Base-by-base conservation (phyloP, 1,284 basidiomycete genomes). In the Marasmius tenuissimus region DNA sequence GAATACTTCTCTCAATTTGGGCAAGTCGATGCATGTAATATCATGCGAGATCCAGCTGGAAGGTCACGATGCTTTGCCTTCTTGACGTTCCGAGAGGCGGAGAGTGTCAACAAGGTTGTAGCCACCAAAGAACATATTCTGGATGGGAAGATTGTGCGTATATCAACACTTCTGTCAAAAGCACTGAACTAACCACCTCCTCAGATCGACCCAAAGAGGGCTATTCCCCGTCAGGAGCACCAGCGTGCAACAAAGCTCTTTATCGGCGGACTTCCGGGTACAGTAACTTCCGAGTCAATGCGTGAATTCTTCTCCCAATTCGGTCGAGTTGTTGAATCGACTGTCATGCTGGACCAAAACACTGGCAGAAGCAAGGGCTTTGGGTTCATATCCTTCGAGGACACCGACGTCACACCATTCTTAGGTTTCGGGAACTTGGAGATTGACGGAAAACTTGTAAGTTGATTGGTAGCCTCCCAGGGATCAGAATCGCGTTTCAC, bases 171-270 rank as follows among this genome's bases (percentile, higher is more conserved):
- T 62, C 38, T 45, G 61, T 38, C 53, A 59, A n/a, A 4, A 35
- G 34, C 49, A 56, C 50, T 14, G 55, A 14, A 27, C 35, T 59
- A 60, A 57, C n/a, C 51, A 20, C 59, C 51, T 52, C 60, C 40
- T 49, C 75, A 98, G 96, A 99, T 99, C 74, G 97, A 99, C 72
- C 97, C 97, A 11, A 99, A 99, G 78, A 90, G 97, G 62, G 97
- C 97, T 5, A 98, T 99, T 67, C 97, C 97, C 14, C 86, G 97
- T 67, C 92, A 94, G 71, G 96, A 97, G 68, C 93, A 96, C 70
- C 93, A 95, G 70, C 85, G 92, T 18, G 93, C 93, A 0, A 93
- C 93, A 54, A 96, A 96, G 73, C 82, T 98, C 49, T 99, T 99
- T 73, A 96, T 99, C 57, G 96, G 97, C 57, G 96, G 96, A 42